phyloP scores from a whole-genome alignment of 345 rosid genomes.

The Excoecaria cochinchinensis region DNA sequence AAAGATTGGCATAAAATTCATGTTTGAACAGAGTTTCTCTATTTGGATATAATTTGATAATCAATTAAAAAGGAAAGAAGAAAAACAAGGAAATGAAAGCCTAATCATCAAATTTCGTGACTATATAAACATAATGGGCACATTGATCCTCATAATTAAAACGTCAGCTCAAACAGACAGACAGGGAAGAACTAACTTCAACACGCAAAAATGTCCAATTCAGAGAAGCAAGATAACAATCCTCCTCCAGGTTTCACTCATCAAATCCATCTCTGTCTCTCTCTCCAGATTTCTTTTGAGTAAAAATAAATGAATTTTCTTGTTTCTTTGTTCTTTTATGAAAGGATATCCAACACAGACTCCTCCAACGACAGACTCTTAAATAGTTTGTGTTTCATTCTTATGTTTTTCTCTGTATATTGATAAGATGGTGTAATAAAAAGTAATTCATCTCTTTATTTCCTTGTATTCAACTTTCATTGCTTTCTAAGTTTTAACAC shows the following conservation, averaged over 20 bases:
- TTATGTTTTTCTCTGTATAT: neutral
- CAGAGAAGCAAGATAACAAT: constrained; percentile 19
- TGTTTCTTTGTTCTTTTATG: neutral
- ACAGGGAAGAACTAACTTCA: neutral
- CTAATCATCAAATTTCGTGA: neutral
- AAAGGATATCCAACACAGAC: constrained; percentile 44
- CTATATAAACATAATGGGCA: neutral
- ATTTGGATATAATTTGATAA: neutral
- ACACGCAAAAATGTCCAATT: constrained; percentile 22
- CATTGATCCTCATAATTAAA: neutral
- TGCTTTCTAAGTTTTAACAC: neutral
- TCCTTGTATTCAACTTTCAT: neutral
- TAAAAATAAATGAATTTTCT: constrained; percentile 7
- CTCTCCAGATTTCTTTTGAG: neutral
- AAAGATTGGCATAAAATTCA: neutral
- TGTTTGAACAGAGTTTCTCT: constrained; percentile 2
- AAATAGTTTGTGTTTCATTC: neutral
- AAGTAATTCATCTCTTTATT: neutral
- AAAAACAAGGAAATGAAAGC: neutral
- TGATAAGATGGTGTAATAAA: constrained; percentile 5
- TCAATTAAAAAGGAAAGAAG: too few species aligned
- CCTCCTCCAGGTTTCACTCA: constrained; percentile 31
- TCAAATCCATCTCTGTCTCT: neutral
- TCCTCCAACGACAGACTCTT: constrained; percentile 12
- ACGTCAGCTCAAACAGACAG: neutral